Percentiles rank a stretch among this genome's conserved stretches.
Conservation (phyloP, 2,329 filamentous ascomycete species). For the Fusarium torreyae region DNA sequence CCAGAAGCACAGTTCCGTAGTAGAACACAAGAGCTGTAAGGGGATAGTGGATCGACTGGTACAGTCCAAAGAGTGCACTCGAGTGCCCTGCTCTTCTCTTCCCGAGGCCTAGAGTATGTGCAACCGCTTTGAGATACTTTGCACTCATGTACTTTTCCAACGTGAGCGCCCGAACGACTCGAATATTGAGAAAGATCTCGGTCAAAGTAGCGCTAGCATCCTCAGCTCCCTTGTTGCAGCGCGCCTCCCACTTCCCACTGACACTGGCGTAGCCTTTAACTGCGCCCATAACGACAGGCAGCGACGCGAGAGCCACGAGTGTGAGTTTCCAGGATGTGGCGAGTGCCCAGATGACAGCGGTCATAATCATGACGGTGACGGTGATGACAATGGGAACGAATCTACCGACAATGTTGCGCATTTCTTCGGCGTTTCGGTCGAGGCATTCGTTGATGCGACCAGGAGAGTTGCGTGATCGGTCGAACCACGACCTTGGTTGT, state of each 20-base stretch:
- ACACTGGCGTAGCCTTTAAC: conserved; percentile 76
- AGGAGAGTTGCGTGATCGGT: conserved; percentile 75
- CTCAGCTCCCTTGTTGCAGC: conserved; percentile 75
- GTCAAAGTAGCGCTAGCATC: conserved; percentile 70
- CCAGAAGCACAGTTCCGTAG: conserved; percentile 79
- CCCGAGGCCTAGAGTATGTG: conserved; percentile 71
- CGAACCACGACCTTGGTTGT: conserved; percentile 86
- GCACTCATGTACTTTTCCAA: conserved; percentile 79
- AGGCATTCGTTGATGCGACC: conserved; percentile 78
- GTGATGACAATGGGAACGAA: conserved; percentile 81
- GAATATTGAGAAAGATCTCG: conserved; percentile 85
- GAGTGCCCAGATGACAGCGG: conserved; percentile 83
- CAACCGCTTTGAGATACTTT: conserved; percentile 71
- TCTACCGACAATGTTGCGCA: conserved; percentile 84
- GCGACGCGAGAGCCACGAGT: conserved; percentile 78
- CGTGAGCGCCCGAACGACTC: conserved; percentile 81
- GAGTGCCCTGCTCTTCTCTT: conserved; percentile 75
- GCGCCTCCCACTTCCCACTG: conserved; percentile 80
- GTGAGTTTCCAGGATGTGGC: conserved; percentile 84
- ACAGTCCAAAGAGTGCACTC: conserved; percentile 82
- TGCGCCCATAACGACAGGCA: conserved; percentile 76
- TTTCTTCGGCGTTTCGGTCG: conserved; percentile 88
- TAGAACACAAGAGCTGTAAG: conserved; percentile 86
- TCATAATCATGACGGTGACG: conserved; percentile 75
- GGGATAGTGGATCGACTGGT: conserved; percentile 79